These are phyloP conservation scores for Bidens hawaiensis DNA, from an alignment of 140 eudicot genomes.

Conservation along the genomic window DNA sequence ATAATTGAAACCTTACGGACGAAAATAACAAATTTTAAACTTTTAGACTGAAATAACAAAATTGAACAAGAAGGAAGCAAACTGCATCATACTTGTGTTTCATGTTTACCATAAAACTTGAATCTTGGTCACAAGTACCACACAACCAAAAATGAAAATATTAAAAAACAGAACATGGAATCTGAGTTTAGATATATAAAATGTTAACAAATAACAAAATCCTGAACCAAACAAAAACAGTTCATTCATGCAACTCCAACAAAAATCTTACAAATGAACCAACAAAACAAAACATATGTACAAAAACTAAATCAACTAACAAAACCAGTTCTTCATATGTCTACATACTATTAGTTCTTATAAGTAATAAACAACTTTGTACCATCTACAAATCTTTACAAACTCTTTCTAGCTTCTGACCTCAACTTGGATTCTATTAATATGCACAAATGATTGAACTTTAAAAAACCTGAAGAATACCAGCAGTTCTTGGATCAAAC, in stretches of 20 bases:
- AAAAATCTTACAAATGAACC: constrained; percentile 9
- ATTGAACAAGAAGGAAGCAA: too few species aligned
- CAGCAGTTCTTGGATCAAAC: constrained; percentile 11
- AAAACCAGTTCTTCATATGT: constrained; percentile 2
- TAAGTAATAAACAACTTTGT: not conserved
- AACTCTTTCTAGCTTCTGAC: not conserved
- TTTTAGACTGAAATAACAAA: too few species aligned
- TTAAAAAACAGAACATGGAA: not conserved
- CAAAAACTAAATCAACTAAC: not conserved
- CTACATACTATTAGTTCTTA: too few species aligned
- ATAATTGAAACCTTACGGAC: too few species aligned
- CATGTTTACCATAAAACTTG: too few species aligned
- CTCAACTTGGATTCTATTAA: constrained; percentile 19
- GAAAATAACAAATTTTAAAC: too few species aligned
- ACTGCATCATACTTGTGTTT: too few species aligned
- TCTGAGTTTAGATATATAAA: not conserved
- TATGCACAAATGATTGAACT: constrained; percentile 19
- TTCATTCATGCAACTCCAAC: not conserved
- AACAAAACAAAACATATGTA: not conserved
- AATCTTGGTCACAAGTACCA: too few species aligned
- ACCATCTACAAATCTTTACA: constrained; percentile 19
- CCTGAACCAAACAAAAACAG: not conserved
- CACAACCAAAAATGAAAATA: too few species aligned
- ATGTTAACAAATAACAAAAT: constrained; percentile 12
- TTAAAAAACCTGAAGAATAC: constrained; percentile 3